A percentile compares a stretch with the other conserved stretches of the same genome.
phyloP scores from a whole-genome alignment of 306 rosid genomes.

The Trifolium subterraneum region DNA sequence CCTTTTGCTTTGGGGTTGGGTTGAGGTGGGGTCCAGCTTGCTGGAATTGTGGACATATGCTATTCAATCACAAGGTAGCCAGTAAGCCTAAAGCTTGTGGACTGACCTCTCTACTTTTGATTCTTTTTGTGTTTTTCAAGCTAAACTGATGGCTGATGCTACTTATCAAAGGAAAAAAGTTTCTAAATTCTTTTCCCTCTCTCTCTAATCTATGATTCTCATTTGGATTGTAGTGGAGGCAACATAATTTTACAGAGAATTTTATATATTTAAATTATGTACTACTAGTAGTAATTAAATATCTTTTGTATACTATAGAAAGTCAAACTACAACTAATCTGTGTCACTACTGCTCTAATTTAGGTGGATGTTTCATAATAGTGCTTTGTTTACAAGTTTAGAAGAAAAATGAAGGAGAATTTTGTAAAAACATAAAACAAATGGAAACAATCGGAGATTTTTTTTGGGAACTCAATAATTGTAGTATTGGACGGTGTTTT shows the following conservation, averaged over 20 bases:
- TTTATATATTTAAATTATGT: not conserved
- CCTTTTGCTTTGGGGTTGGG: not conserved
- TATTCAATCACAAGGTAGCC: not conserved
- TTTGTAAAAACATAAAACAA: too few relatives aligned
- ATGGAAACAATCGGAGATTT: too few relatives aligned
- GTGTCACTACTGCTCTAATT: not conserved
- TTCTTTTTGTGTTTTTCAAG: not conserved
- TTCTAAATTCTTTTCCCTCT: not conserved
- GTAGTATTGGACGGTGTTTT: too few relatives aligned
- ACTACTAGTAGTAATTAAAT: too few relatives aligned
- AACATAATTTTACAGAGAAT: not conserved
- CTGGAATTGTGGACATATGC: slow-evolving; percentile 1
- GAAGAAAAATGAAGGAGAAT: too few relatives aligned
- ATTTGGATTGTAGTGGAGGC: not conserved
- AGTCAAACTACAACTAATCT: not conserved
- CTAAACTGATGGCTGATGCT: not conserved
- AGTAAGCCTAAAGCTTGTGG: not conserved
- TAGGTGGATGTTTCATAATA: not conserved
- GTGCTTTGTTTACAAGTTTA: too few relatives aligned
- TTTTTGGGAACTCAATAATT: too few relatives aligned
- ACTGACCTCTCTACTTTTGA: not conserved
- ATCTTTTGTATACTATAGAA: not conserved
- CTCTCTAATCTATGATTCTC: not conserved
- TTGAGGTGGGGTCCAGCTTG: not conserved
- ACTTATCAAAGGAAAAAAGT: not conserved